These are phyloP conservation scores for Fibroporia radiculosa DNA, from an alignment of 768 basidiomycete species.

Conservation along the genomic window DNA sequence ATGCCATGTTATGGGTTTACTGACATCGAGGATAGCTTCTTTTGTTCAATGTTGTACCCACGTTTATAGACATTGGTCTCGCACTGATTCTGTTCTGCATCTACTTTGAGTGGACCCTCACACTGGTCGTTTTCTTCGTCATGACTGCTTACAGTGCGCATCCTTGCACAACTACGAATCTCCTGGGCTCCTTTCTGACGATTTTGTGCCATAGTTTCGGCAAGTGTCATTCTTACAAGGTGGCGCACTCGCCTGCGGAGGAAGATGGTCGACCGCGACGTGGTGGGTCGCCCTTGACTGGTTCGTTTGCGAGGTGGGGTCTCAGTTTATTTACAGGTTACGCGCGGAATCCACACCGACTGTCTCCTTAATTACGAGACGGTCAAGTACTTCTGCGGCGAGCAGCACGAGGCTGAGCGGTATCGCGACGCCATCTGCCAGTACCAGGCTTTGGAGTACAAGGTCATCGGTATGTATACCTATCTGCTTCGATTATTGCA, in stretches of 20 bases:
- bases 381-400: conserved; percentile 86
- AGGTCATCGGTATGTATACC: conserved; percentile 53
- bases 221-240: conserved; percentile 50
- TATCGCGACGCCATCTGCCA: conserved; percentile 64
- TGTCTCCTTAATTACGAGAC: conserved; percentile 77
- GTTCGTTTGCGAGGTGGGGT: not conserved
- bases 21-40: conserved; percentile 45
- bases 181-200: not conserved
- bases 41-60: conserved; percentile 79
- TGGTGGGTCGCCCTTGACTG: conserved; percentile 36
- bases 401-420: conserved; percentile 66
- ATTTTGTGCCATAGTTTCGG: conserved; percentile 31
- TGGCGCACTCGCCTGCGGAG: conserved; percentile 72
- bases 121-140: conserved; percentile 60
- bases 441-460: conserved; percentile 70
- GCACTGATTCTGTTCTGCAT: conserved; percentile 62
- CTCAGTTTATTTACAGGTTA: conserved; percentile 34
- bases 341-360: conserved; percentile 79
- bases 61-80: conserved; percentile 69
- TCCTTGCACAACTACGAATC: conserved; percentile 2
- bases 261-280: conserved; percentile 75
- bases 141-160: conserved; percentile 69
- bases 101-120: conserved; percentile 59
- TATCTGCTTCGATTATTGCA: not conserved
- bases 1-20: conserved; percentile 2